A percentile compares a stretch with the other conserved stretches of the same genome.
These are phyloP conservation scores for Cercospora sojina DNA, from an alignment of 2,329 filamentous ascomycete species.

Conservation along the genomic window DNA sequence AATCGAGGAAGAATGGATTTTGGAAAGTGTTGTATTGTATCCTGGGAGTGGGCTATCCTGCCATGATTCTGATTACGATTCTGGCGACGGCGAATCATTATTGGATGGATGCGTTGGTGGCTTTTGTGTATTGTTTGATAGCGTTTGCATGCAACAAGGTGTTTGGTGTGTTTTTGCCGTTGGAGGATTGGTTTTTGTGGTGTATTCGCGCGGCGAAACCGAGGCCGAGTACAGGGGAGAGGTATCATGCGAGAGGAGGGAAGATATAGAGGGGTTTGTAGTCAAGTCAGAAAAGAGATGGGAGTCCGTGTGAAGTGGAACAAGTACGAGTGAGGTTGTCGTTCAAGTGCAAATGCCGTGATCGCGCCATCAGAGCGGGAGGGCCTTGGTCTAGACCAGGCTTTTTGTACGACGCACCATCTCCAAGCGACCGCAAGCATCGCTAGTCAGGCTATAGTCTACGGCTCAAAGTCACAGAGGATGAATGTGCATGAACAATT, in stretches of 20 bases:
- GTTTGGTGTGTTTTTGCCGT: conserved; percentile 51
- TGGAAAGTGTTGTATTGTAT: conserved; percentile 48
- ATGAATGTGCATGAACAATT: not conserved
- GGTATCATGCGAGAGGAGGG: conserved; percentile 35
- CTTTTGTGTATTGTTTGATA: conserved; percentile 45
- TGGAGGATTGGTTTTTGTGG: conserved; percentile 54
- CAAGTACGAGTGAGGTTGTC: not conserved
- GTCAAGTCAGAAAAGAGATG: not conserved
- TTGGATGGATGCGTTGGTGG: conserved; percentile 53
- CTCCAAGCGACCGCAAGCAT: not conserved
- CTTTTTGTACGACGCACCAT: not conserved
- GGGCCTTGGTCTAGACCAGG: not conserved
- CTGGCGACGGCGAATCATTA: conserved; percentile 62
- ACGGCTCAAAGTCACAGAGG: not conserved
- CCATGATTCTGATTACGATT: conserved; percentile 56
- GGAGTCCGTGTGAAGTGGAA: not conserved
- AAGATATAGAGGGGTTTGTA: conserved; percentile 13
- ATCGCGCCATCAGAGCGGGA: not conserved
- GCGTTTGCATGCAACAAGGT: conserved; percentile 51
- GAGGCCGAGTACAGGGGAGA: conserved; percentile 52
- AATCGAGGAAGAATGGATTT: conserved; percentile 43
- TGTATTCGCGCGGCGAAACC: conserved; percentile 52
- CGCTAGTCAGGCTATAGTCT: not conserved
- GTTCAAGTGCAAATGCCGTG: not conserved
- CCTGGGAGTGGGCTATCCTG: conserved; percentile 54